These are phyloP conservation scores for Backusella morwellensis DNA, from an alignment of 192 early-diverging fungal genomes.

Conservation along the genomic window DNA sequence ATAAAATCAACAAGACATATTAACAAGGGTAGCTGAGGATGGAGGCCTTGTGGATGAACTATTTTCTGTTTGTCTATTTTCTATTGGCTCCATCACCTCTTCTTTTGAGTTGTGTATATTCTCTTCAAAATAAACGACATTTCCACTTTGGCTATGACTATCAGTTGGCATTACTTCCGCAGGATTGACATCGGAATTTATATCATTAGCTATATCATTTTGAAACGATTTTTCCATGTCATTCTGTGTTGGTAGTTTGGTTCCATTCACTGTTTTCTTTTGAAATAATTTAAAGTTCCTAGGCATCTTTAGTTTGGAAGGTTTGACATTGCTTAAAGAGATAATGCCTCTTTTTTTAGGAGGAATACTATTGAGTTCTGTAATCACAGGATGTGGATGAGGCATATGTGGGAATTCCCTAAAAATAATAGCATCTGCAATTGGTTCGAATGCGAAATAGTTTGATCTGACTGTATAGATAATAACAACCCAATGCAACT, in stretches of 20 bases:
- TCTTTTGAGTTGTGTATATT: neutral
- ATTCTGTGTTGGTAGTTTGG: neutral
- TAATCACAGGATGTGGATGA: neutral
- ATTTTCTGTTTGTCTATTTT: neutral
- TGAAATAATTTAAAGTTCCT: neutral
- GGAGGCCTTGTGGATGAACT: neutral
- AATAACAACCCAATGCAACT: conserved; percentile 13
- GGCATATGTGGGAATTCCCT: neutral
- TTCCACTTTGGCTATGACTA: neutral
- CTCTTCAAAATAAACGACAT: neutral
- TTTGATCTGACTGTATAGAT: neutral
- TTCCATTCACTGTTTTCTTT: neutral
- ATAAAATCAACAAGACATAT: neutral
- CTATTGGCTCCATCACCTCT: neutral
- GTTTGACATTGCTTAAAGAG: neutral
- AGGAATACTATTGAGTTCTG: neutral
- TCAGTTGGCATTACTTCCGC: neutral
- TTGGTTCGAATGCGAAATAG: neutral
- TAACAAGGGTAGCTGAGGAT: neutral
- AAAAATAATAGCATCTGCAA: neutral
- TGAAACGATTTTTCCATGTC: neutral
- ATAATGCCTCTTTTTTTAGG: neutral
- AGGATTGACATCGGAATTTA: neutral
- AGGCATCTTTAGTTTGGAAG: neutral
- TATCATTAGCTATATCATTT: neutral